Conservation (phyloP, 1,284 basidiomycete genomes). For the Marasmius sp. region DNA sequence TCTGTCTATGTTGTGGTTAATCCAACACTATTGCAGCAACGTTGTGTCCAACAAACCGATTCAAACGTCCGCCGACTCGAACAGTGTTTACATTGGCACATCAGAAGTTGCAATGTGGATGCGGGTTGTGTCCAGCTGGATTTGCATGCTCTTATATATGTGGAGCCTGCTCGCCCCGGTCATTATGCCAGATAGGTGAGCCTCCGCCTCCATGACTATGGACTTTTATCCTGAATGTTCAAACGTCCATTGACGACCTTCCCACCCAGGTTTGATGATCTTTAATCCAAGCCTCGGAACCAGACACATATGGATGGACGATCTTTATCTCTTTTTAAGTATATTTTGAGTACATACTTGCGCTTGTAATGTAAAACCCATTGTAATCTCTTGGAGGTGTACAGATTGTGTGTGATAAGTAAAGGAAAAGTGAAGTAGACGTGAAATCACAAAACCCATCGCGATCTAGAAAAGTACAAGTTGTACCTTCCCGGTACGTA, state of each 20-base stretch:
- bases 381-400: background rate
- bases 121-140: slow-evolving; percentile 94
- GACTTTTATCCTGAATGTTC: background rate
- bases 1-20: slow-evolving; percentile 4
- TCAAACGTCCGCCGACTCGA: slow-evolving; percentile 44
- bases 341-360: background rate
- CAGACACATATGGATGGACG: background rate
- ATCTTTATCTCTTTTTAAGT: background rate
- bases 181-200: slow-evolving; percentile 81
- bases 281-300: slow-evolving; percentile 15
- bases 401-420: too few relatives aligned
- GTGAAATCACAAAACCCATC: background rate
- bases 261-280: slow-evolving; percentile 31
- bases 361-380: background rate
- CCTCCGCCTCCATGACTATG: background rate
- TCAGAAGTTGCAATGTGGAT: slow-evolving; percentile 99
- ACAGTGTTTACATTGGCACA: slow-evolving; percentile 92
- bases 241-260: background rate
- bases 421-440: too few relatives aligned
- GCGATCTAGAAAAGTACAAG: slow-evolving; percentile 63
- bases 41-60: slow-evolving; percentile 59
- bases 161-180: slow-evolving; percentile 93
- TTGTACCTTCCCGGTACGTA: slow-evolving; percentile 71
- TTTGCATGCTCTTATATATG: slow-evolving; percentile 85
- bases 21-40: slow-evolving; percentile 52